Evolutionary conservation across 2,329 filamentous ascomycete genomes (phyloP).

Genomic region (Fusarium sp.): DNA sequence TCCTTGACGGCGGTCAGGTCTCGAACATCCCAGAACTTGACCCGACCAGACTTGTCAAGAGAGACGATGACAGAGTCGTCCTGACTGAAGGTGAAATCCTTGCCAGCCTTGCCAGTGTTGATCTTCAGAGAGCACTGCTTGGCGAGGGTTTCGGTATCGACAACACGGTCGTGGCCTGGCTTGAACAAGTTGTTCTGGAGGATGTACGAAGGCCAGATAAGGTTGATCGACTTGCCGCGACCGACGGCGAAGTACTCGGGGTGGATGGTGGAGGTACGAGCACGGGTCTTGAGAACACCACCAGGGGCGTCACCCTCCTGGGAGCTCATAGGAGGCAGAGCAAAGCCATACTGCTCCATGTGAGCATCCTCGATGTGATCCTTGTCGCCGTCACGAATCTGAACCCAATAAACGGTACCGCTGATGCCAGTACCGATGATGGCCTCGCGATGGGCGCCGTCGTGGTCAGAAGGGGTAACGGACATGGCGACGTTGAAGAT

Average conservation of each 20-base stretch:
- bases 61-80: conserved; percentile 96
- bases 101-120: conserved; percentile 96
- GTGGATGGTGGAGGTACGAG: conserved; percentile 89
- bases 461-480: conserved; percentile 71
- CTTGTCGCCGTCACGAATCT: conserved; percentile 81
- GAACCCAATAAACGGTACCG: conserved; percentile 96
- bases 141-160: conserved; percentile 90
- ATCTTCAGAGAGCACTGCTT: conserved; percentile 92
- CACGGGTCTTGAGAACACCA: conserved; percentile 94
- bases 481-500: conserved; percentile 95
- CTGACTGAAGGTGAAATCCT: conserved; percentile 98
- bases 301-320: conserved; percentile 93
- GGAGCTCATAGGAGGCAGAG: conserved; percentile 87
- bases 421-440: conserved; percentile 95
- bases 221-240: conserved; percentile 94
- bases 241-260: conserved; percentile 96
- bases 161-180: conserved; percentile 74
- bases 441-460: conserved; percentile 77
- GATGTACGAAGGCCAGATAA: conserved; percentile 80
- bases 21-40: conserved; percentile 98
- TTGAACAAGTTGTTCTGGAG: conserved; percentile 75
- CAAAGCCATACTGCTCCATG: conserved; percentile 87
- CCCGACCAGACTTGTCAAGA: conserved; percentile 93
- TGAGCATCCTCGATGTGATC: conserved; percentile 85
- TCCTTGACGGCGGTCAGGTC: conserved; percentile 74